Evolutionary conservation across 352 stramenopile genomes (phyloP), one percentile per base, ranked within the genome.

Genomic region (Globisporangium canariense): DNA sequence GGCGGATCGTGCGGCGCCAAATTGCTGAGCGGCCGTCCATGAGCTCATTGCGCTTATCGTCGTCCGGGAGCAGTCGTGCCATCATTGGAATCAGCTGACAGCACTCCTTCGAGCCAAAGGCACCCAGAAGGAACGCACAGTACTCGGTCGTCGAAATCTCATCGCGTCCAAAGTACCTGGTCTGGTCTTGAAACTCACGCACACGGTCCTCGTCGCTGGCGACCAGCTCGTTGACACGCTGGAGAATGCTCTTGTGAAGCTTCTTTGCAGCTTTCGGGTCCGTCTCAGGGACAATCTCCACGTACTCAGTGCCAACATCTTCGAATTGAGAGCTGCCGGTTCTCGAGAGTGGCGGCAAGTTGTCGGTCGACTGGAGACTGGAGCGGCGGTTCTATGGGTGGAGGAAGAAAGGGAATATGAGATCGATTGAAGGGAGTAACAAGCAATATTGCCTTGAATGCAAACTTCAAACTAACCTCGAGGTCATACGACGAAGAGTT

Each of bases 161-260:
- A 1, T 79, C 78, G 11, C 81, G 76, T 4, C 85, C 85, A 70
- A 91, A 93, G 60, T 93, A 83, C 59, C 78, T 89, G 0, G 82
- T 91, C 57, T 90, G 81, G 30, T 91, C 83, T 50, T 91, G 85
- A 55, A 93, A 93, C 56, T 90, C 85, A 20, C 78, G 79, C 13
- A 91, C 81, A 41, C 85, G 85, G 43, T 91, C 85, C 62, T 91
- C 81, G 30, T 93, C 81, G 45, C 80, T 70, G 3, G 63, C 57
- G 6, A 91, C 83, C 18, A 85, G 68, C 38, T 90, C 85, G 14
- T 78, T 71, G 22, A 93, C 79, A 5, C 66, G 86, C 43, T 84
- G 70, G 22, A 93, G 66, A 28, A 93, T 82, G 34, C 80, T 77
- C 55, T 90, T 91, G 67, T 93, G 85, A 4, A 93, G 73, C 40